Evolutionary conservation across 2,329 filamentous ascomycete genomes (phyloP).

Genomic region (Neopestalotiopsis clavispora): DNA sequence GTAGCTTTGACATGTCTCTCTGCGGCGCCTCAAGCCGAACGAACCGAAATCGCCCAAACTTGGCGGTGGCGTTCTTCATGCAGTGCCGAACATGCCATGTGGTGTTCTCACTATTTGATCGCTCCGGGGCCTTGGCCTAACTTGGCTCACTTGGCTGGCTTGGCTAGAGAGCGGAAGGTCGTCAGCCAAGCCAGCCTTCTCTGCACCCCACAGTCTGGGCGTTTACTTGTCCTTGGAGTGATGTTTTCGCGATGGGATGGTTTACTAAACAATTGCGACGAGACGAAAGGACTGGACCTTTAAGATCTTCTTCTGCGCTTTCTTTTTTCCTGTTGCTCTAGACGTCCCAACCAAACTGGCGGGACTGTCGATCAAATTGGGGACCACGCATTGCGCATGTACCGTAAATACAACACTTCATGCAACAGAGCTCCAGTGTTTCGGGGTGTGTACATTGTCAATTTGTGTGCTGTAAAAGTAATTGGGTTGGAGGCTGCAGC

Average conservation of each 20-base stretch:
- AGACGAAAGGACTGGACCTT: not conserved
- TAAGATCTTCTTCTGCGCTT: not conserved
- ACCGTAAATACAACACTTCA: no score
- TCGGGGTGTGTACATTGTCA: no score
- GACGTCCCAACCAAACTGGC: not conserved
- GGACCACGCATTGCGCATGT: not conserved
- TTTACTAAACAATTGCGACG: not conserved
- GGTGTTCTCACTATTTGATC: not conserved
- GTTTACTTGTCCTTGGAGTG: not conserved
- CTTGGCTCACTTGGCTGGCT: not conserved
- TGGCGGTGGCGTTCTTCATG: constrained; percentile 10
- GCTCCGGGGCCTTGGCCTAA: not conserved
- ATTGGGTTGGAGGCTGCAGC: not conserved
- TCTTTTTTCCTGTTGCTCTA: not conserved
- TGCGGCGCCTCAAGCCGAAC: constrained; percentile 7
- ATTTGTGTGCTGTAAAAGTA: no score
- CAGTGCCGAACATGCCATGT: constrained; percentile 11
- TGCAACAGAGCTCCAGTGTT: no score
- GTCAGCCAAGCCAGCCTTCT: not conserved
- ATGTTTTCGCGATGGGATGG: not conserved
- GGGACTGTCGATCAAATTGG: not conserved
- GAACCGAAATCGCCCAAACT: not conserved
- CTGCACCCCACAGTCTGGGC: constrained; percentile 8
- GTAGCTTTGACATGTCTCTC: not conserved
- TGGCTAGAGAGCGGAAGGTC: constrained; percentile 2